These are phyloP conservation scores for Fraxinus americana DNA, from an alignment of 257 asterid species.

Conservation along the genomic window DNA sequence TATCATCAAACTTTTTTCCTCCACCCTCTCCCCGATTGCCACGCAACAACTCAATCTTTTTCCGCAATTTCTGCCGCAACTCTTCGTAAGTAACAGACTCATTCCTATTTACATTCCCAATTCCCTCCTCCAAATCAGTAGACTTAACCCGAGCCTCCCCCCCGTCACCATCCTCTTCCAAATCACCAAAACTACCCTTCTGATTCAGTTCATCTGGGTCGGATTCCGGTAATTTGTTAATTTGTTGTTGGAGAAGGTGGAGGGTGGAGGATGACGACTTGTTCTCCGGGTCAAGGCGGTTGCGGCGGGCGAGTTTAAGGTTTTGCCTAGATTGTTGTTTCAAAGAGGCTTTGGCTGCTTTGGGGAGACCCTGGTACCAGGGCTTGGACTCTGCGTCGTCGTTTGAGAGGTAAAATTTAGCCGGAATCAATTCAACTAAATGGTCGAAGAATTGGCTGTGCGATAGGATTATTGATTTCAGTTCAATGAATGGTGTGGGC, in stretches of 20 bases:
- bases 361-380: constrained; percentile 78
- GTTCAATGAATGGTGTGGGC: constrained; percentile 24
- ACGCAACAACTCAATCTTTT: constrained; percentile 60
- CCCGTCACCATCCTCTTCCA: constrained; percentile 32
- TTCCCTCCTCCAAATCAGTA: constrained; percentile 27
- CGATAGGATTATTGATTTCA: constrained; percentile 44
- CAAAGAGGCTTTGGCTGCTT: constrained; percentile 71
- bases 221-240: not conserved
- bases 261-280: constrained; percentile 54
- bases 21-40: constrained; percentile 62
- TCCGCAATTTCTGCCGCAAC: constrained; percentile 56
- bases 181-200: constrained; percentile 19
- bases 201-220: not conserved
- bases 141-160: constrained; percentile 17
- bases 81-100: constrained; percentile 75
- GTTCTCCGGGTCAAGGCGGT: constrained; percentile 80
- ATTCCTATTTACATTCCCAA: constrained; percentile 18
- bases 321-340: constrained; percentile 66
- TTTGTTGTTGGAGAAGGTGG: constrained; percentile 47
- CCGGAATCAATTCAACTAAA: constrained; percentile 69
- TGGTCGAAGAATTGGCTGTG: constrained; percentile 65
- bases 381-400: constrained; percentile 73
- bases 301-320: constrained; percentile 67
- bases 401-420: constrained; percentile 68
- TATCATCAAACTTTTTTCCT: constrained; percentile 35